Evolutionary conservation across 75 land plant species (phyloP).

Genomic region (Picea sitchensis): DNA sequence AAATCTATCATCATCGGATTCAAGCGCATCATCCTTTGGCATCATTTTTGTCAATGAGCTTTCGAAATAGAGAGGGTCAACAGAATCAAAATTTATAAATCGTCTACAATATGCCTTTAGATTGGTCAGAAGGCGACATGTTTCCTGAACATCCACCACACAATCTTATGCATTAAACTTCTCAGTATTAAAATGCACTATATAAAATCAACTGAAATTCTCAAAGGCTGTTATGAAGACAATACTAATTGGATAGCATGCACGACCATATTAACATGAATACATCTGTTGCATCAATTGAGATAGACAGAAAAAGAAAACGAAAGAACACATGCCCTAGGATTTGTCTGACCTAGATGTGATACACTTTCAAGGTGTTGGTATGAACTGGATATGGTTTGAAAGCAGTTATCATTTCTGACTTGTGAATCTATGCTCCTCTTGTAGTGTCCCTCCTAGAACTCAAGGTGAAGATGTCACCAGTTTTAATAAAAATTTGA

Average conservation of each 20-base stretch:
- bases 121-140: conserved; percentile 72
- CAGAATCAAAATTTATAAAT: conserved; percentile 24
- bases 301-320: neutral
- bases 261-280: neutral
- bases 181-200: neutral
- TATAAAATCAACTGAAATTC: neutral
- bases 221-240: neutral
- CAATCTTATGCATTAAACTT: neutral
- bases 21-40: conserved; percentile 26
- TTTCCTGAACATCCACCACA: conserved; percentile 39
- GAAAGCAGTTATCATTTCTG: too few relatives aligned
- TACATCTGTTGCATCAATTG: conserved; percentile 4
- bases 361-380: neutral
- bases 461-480: too few relatives aligned
- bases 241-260: neutral
- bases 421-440: too few relatives aligned
- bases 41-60: conserved; percentile 7
- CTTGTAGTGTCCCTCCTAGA: too few relatives aligned
- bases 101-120: conserved; percentile 63
- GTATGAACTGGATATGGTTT: too few relatives aligned
- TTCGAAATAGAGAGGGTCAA: conserved; percentile 19
- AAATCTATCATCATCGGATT: conserved; percentile 53
- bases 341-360: neutral
- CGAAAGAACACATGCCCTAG: neutral
- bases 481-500: too few relatives aligned